A percentile compares a stretch with the other conserved stretches of the same genome.
Evolutionary conservation across 2,329 filamentous ascomycete species (phyloP).

Genomic region (Zasmidium citrigriseum): DNA sequence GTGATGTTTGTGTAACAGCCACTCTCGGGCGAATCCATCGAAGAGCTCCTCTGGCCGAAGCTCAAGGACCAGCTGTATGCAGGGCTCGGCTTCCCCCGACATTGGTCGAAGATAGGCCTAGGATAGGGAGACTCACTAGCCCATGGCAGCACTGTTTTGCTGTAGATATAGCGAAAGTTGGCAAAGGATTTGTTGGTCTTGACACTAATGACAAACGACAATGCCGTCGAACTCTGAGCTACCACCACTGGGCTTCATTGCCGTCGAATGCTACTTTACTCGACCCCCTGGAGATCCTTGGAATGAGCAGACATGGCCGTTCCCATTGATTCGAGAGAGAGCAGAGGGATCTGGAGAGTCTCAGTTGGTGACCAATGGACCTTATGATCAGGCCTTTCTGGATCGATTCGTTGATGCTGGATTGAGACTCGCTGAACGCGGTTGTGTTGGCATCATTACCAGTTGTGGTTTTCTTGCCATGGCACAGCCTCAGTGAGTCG

Average conservation of each 20-base stretch:
- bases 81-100: neutral
- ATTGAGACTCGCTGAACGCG: conserved; percentile 34
- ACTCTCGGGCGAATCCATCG: no score
- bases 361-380: conserved; percentile 31
- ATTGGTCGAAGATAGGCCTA: neutral
- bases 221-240: conserved; percentile 1
- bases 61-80: neutral
- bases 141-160: neutral
- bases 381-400: conserved; percentile 37
- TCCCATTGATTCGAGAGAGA: conserved; percentile 40
- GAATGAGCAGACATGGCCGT: conserved; percentile 40
- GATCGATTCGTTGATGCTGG: conserved; percentile 53
- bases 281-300: conserved; percentile 41
- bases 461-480: conserved; percentile 45
- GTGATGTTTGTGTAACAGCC: no score
- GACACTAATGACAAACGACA: conserved; percentile 1
- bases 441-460: conserved; percentile 41
- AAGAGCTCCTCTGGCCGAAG: neutral
- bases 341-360: conserved; percentile 34
- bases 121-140: neutral
- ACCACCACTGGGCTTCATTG: conserved; percentile 40
- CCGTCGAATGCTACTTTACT: conserved; percentile 37
- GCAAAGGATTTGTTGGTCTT: no score
- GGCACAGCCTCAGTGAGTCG: conserved; percentile 35
- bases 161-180: neutral